Evolutionary conservation across 2,329 filamentous ascomycete genomes (phyloP).

Genomic region (Catunica adiposa): DNA sequence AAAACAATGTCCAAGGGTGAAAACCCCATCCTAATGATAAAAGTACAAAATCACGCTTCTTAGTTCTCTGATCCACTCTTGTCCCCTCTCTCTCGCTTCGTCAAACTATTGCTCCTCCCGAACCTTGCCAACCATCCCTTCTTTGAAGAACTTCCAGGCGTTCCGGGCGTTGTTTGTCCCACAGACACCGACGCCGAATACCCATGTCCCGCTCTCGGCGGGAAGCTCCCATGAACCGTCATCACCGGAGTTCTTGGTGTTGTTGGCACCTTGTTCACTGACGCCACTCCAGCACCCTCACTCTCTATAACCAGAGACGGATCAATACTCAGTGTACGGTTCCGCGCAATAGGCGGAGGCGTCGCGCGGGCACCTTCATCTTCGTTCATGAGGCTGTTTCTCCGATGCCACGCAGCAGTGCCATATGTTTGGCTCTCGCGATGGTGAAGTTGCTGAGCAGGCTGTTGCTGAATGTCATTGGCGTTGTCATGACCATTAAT

Average conservation of each 20-base stretch:
- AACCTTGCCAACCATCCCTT: constrained; percentile 13
- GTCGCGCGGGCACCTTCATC: constrained; percentile 34
- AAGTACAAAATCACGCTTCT: background rate
- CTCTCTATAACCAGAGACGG: background rate
- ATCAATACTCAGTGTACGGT: constrained; percentile 17
- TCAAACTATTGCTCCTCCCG: constrained; percentile 13
- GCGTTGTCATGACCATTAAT: constrained; percentile 13
- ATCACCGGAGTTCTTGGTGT: constrained; percentile 8
- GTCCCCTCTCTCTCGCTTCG: constrained; percentile 6
- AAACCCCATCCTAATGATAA: constrained; percentile 6
- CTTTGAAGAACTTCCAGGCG: constrained; percentile 5
- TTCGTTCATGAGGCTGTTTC: constrained; percentile 19
- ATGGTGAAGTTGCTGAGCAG: background rate
- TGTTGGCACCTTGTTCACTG: background rate
- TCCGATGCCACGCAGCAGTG: constrained; percentile 26
- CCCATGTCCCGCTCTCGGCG: constrained; percentile 7
- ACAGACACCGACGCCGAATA: constrained; percentile 5
- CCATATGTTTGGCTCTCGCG: constrained; percentile 21
- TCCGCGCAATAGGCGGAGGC: constrained; percentile 39
- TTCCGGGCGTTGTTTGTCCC: constrained; percentile 5
- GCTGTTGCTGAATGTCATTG: constrained; percentile 6
- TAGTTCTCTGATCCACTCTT: constrained; percentile 1
- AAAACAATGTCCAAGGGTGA: background rate
- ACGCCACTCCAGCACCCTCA: background rate
- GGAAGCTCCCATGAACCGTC: constrained; percentile 3